Evolutionary conservation across 2,329 filamentous ascomycete species (phyloP), one percentile per base, ranked within the genome.

Genomic region (Cordyceps cateniannulata): DNA sequence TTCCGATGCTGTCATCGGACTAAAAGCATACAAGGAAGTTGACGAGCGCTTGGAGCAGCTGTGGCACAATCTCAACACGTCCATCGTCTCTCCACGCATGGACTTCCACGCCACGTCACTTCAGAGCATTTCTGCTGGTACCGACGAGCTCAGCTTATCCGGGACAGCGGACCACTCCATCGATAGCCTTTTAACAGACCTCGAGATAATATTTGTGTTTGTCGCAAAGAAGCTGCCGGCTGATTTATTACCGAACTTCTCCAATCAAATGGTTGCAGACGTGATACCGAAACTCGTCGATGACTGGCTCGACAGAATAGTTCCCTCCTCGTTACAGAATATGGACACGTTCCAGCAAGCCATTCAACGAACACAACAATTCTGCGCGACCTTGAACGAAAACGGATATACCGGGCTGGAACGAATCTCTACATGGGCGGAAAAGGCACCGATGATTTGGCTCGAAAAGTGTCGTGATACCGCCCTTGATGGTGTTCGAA

Each of bases 381-480:
- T 98, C 67, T 88, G 87, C 58, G 74, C 79, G 7, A 79, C 78
- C 1, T 74, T 98, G 8, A 79, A 85, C 40, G 73, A 77, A 8
- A 77, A 87, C 20, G 81, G 83, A 0, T 93, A 90, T 81, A 79
- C 81, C 18, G 81, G 81, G 5, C 78, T 83, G 52, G 77, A 81
- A 16, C 83, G 87, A 35, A 75, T 99, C 42, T 80, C 84, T 49
- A 85, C 90, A 25, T 99, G 95, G 93, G 86, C 91, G 0, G 84
- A 87, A 45, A 86, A 88, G 63, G 89, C 91, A 1, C 90, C 92
- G 0, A 85, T 85, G 61, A 86, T 91, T 27, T 99, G 95, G 95
- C 81, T 98, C 16, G 84, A 84, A 2, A 93, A 91, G 70, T 88
- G 92, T 65, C 86, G 90, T 68, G 92, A 96, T 68, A 85, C 82